Evolutionary conservation across 805 yeast genomes (phyloP), one percentile per base, ranked within the genome.

Genomic region (Saccharomycopsis schoenii): DNA sequence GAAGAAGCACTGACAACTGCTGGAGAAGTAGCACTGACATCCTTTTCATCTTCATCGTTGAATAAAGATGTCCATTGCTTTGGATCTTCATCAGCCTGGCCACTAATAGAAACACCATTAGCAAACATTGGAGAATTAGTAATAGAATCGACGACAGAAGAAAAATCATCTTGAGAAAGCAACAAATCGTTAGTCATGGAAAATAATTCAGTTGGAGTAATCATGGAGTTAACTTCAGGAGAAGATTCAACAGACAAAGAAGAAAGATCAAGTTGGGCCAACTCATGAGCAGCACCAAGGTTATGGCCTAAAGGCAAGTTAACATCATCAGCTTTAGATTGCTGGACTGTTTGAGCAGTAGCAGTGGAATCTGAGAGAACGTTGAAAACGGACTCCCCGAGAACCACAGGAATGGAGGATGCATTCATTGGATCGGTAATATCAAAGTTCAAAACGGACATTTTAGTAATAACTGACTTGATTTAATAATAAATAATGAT

Each of bases 1-100:
- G 50, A 37, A 12, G 29, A 12, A 17, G n/a, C n/a, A 6, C 6
- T 29, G 34, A 17, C 11, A 17, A n/a, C 12, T 9, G 19, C 34
- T 15, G 57, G 39, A 14, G 10, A 25, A 2, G 37, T 36, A 40
- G 10, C 36, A 24, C 19, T 15, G 29, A 56, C 36, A 21, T 40
- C n/a, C 17, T 58, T 40, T 19, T 50, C 14, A 55, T 75, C 72
- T 40, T 72, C 76, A 47, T 77, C 73, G 58, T 76, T 78, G 69
- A 86, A 85, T 61, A 86, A 75, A 14, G 90, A 81, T 54, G 80
- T 82, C 89, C 90, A 85, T 66, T 79, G 80, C 42, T 80, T 77
- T 19, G 73, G 68, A 60, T 71, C 73, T 37, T 69, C 62, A 24
- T 73, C 69, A 63, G 76, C 52, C 9, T 47, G 52, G 6, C 34